A percentile compares a stretch with the other conserved stretches of the same genome.
phyloP scores from a whole-genome alignment of 2,329 filamentous ascomycete genomes.

The Aspergillus vadensis region DNA sequence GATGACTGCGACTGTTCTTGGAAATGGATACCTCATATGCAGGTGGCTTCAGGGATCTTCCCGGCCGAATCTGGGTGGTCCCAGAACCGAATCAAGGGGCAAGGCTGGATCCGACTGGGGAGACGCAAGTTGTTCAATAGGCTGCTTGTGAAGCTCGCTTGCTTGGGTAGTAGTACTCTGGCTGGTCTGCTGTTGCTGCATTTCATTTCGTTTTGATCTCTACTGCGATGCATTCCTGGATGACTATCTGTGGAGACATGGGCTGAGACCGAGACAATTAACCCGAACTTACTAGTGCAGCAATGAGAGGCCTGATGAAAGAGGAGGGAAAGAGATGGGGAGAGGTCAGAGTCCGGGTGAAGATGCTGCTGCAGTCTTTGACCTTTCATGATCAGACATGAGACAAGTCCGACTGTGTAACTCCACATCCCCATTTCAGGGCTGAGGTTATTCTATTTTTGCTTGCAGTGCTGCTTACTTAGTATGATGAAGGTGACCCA shows the following conservation, averaged over 20 bases:
- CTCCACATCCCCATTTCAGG: conserved; percentile 2
- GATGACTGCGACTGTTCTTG: not conserved
- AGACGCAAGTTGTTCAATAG: not conserved
- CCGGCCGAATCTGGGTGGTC: conserved; percentile 10
- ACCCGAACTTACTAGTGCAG: not conserved
- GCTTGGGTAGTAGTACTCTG: not conserved
- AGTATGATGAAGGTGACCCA: not conserved
- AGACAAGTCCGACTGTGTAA: not conserved
- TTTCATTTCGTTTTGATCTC: not conserved
- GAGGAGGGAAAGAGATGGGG: not conserved
- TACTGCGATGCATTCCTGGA: not conserved
- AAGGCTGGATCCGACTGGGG: not conserved
- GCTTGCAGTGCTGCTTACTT: not conserved
- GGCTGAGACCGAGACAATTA: not conserved
- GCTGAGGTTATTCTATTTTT: conserved; percentile 10
- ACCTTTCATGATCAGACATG: conserved; percentile 1
- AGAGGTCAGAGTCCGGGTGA: not conserved
- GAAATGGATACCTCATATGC: conserved; percentile 23
- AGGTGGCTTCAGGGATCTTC: conserved; percentile 17
- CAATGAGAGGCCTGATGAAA: not conserved
- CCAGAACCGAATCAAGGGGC: conserved; percentile 10
- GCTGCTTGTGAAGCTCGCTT: not conserved
- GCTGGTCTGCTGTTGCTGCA: not conserved
- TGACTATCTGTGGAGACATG: not conserved
- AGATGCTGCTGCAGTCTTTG: not conserved